Conservation (phyloP, 2,329 filamentous ascomycete genomes). For the Cadophora luteo-olivacea region DNA sequence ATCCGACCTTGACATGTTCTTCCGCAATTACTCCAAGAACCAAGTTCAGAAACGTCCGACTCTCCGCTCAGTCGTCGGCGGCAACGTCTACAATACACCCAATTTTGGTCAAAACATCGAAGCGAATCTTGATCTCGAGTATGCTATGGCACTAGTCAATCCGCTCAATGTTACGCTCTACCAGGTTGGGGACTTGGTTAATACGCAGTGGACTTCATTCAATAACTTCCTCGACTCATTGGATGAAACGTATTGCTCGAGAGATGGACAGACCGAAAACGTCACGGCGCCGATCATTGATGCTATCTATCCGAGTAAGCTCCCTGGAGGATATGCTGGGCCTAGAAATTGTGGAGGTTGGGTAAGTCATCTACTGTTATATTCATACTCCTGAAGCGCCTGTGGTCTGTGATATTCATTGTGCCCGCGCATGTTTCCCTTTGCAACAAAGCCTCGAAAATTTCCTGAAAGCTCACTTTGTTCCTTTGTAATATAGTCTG, state of each 20-base stretch:
- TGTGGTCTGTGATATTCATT: background rate
- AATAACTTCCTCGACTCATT: conserved; percentile 46
- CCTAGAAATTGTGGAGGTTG: conserved; percentile 18
- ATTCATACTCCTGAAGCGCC: background rate
- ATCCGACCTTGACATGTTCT: conserved; percentile 56
- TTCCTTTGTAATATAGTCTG: conserved; percentile 17
- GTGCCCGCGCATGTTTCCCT: background rate
- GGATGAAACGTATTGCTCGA: conserved; percentile 41
- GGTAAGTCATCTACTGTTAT: background rate
- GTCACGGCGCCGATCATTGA: conserved; percentile 20
- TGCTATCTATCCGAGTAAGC: conserved; percentile 21
- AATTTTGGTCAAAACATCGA: conserved; percentile 1
- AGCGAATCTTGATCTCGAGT: conserved; percentile 54
- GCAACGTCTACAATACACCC: conserved; percentile 45
- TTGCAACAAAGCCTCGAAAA: background rate
- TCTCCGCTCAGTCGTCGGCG: conserved; percentile 53
- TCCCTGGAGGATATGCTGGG: conserved; percentile 19
- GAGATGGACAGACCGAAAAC: conserved; percentile 15
- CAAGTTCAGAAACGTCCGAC: conserved; percentile 52
- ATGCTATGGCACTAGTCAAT: conserved; percentile 55
- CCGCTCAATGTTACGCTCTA: conserved; percentile 57
- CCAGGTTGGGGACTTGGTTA: conserved; percentile 48
- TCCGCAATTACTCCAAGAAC: conserved; percentile 49
- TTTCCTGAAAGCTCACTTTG: background rate
- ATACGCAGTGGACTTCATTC: conserved; percentile 25